Base-by-base conservation (phyloP, 345 rosid genomes). In the Acer saccharum region DNA sequence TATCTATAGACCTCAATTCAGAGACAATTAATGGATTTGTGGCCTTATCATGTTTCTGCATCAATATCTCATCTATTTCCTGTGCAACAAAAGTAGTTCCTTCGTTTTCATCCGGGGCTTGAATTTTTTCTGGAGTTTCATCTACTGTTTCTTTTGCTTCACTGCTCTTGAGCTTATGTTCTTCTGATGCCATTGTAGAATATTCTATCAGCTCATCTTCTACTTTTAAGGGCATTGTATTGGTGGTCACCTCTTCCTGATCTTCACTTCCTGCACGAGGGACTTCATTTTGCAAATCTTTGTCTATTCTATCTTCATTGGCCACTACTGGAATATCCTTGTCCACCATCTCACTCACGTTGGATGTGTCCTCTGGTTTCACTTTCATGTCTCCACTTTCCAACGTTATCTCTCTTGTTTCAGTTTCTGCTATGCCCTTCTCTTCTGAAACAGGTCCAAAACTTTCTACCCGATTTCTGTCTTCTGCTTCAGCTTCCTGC, bases 401-500 rank as follows among this genome's bases (percentile, higher is more conserved):
- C 10, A 64, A 1, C 18, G 29, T 20, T 39, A 12, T 48, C 44
- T 25, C 62, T 66, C 82, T 41, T 44, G 57, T 74, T 68, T 52
- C 80, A 12, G n/a, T 68, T 29, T 6, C 57, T 64, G 20, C 43
- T 12, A 58, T 21, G 64, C 68, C 71, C 43, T 64, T 69, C 68
- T 77, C 84, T 65, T 77, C 79, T 39, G 66, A 50, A 54, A 75
- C 41, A 63, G 50, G 57, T 76, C 11, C 74, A 39, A 61, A 55
- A 66, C 79, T 74, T 76, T 75, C 75, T 39, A 65, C 72, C 44
- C 80, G 25, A 65, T 50, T 66, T 63, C 68, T 65, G 17, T 54
- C 81, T 83, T 82, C 84, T 14, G 58, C 21, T 77, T 73, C 74
- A 20, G 69, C 71, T 27, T 74, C 85, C 17, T 58, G 61, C 6